Evolutionary conservation across 257 asterid species (phyloP), one percentile per base, ranked within the genome.

Genomic region (Agastache rugosa): DNA sequence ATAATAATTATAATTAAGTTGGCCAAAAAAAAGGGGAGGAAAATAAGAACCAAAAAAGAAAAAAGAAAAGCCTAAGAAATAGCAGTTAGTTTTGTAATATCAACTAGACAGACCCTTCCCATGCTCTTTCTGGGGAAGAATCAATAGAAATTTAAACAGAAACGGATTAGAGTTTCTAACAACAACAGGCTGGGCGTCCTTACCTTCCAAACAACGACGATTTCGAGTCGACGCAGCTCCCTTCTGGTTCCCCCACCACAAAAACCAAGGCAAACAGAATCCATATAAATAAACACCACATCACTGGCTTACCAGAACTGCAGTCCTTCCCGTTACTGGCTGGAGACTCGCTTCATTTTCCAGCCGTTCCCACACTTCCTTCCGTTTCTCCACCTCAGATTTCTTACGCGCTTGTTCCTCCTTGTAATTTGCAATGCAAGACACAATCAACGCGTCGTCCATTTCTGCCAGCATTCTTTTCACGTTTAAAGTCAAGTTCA

Each of bases 381-480:
- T 86, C 39, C 93, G 85, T 73, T 79, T 85, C 60, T 81, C 78
- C 39, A 73, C 82, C 6, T 58, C 82, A 71, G 72, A 23, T n/a
- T 56, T 83, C 51, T 77, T 77, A n/a, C 70, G 63, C 53, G 79
- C 84, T 71, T 78, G 75, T 54, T 91, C 96, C 76, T 88, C 87
- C 63, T 77, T 75, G 86, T 78, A 88, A 44, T 45, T 85, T 14
- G 93, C 74, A 42, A 88, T 84, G 84, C 94, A 93, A 16, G 86
- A 73, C 78, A 80, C 68, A 59, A 83, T 81, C 2, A 93, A 72
- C 22, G 83, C 83, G 11, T 84, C 91, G 27, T 93, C 98, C 94
- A 93, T 93, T 41, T 91, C 96, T 1, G 86, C 69, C 41, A 89
- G 83, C 84, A 90, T 83, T 69, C 86, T 86, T 66, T 87, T 88